Evolutionary conservation across 345 rosid species (phyloP).

Genomic region (Trapa incisa): DNA sequence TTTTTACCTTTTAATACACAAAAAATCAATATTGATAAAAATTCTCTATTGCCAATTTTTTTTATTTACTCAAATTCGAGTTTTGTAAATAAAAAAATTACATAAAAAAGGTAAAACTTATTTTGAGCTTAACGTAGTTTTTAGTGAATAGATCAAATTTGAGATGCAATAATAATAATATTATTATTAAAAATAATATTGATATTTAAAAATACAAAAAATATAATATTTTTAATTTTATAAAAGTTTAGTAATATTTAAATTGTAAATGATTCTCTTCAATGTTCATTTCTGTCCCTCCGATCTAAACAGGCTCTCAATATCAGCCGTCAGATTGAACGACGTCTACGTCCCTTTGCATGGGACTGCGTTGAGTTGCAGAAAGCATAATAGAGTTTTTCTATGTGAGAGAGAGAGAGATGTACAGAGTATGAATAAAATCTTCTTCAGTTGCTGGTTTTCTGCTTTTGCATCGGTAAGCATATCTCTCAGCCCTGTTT

Average conservation of each 20-base stretch:
- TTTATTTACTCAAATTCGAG: no score
- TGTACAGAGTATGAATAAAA: neutral
- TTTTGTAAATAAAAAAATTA: no score
- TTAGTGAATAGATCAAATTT: no score
- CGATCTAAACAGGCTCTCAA: neutral
- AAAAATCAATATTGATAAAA: no score
- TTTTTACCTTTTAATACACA: no score
- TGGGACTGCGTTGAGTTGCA: constrained; percentile 7
- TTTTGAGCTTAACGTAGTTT: no score
- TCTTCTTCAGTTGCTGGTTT: neutral
- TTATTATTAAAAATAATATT: no score
- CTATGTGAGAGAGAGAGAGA: constrained; percentile 5
- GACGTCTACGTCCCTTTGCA: neutral
- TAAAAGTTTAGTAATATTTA: neutral
- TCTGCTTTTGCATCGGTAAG: neutral
- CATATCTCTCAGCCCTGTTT: neutral
- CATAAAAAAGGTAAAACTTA: no score
- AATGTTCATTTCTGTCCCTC: neutral
- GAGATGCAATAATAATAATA: no score
- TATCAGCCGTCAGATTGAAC: neutral
- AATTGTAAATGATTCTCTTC: neutral
- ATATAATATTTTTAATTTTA: neutral
- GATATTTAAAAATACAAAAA: no score
- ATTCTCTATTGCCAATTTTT: no score
- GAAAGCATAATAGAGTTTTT: constrained; percentile 1